These are phyloP conservation scores for Goffeauzyma gilvescens DNA, from an alignment of 768 basidiomycete genomes.

Conservation along the genomic window DNA sequence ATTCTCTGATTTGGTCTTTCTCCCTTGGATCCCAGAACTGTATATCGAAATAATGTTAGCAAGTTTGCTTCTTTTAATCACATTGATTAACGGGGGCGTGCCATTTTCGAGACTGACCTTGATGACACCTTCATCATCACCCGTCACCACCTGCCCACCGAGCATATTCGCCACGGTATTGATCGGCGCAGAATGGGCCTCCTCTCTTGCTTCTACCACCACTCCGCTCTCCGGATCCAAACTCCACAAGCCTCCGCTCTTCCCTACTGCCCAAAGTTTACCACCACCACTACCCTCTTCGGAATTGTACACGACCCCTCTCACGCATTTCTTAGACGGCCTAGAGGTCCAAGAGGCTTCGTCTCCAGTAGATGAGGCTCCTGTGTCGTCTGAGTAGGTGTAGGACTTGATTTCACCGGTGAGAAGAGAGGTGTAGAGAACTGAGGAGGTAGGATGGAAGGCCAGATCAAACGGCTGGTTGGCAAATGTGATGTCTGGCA, in stretches of 20 bases:
- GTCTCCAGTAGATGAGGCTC: conserved; percentile 35
- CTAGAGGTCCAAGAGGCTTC: conserved; percentile 43
- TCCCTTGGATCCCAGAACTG: conserved; percentile 82
- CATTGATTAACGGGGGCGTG: no score
- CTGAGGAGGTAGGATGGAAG: conserved; percentile 56
- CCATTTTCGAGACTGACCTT: conserved; percentile 50
- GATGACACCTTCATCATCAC: conserved; percentile 85
- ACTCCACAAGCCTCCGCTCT: conserved; percentile 41
- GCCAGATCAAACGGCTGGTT: conserved; percentile 80
- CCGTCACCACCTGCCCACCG: conserved; percentile 57
- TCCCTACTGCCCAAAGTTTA: conserved; percentile 58
- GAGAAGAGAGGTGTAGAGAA: conserved; percentile 53
- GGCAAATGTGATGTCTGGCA: no score
- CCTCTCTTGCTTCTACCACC: conserved; percentile 16
- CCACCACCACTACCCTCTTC: no score
- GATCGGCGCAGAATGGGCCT: conserved; percentile 41
- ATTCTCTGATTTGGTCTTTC: conserved; percentile 44
- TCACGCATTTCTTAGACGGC: conserved; percentile 67
- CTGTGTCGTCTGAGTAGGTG: conserved; percentile 47
- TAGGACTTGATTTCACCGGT: conserved; percentile 70
- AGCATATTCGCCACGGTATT: conserved; percentile 61
- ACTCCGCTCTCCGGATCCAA: conserved; percentile 18
- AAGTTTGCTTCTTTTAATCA: no score
- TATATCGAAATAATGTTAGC: conserved; percentile 1
- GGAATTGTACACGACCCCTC: conserved; percentile 48